A percentile compares a stretch with the other conserved stretches of the same genome.
Evolutionary conservation across 192 early-diverging fungal genomes (phyloP).

Genomic region (Coemansia sp.): DNA sequence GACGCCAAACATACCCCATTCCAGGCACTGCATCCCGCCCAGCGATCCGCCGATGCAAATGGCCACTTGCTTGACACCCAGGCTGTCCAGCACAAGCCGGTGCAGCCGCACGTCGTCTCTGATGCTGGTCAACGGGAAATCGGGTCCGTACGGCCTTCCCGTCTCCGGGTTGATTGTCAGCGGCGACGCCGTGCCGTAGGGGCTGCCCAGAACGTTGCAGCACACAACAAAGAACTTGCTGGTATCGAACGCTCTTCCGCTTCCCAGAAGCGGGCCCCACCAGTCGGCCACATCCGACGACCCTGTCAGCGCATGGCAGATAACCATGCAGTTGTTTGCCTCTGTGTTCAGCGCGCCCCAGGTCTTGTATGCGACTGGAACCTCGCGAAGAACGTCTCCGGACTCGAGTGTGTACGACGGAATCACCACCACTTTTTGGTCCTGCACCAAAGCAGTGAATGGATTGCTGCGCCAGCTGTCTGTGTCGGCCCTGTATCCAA

Average conservation of each 20-base stretch:
- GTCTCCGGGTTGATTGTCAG: conserved; percentile 85
- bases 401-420: conserved; percentile 79
- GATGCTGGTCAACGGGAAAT: conserved; percentile 85
- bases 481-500: conserved; percentile 23
- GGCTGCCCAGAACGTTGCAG: conserved; percentile 92
- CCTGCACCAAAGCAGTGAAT: conserved; percentile 63
- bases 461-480: conserved; percentile 52
- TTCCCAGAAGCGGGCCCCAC: conserved; percentile 96
- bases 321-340: conserved; percentile 91
- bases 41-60: conserved; percentile 95
- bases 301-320: conserved; percentile 97
- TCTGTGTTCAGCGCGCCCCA: conserved; percentile 85
- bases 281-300: conserved; percentile 96
- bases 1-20: conserved; percentile 89
- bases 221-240: conserved; percentile 94
- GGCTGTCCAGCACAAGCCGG: conserved; percentile 76
- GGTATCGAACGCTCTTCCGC: conserved; percentile 86
- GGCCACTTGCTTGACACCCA: conserved; percentile 87
- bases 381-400: conserved; percentile 68
- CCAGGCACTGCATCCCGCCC: conserved; percentile 97
- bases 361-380: conserved; percentile 95
- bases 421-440: conserved; percentile 69
- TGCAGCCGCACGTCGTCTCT: conserved; percentile 93
- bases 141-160: conserved; percentile 78
- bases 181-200: conserved; percentile 92